Conservation (phyloP, 129 eudicot genomes). For the Flaveria robusta region DNA sequence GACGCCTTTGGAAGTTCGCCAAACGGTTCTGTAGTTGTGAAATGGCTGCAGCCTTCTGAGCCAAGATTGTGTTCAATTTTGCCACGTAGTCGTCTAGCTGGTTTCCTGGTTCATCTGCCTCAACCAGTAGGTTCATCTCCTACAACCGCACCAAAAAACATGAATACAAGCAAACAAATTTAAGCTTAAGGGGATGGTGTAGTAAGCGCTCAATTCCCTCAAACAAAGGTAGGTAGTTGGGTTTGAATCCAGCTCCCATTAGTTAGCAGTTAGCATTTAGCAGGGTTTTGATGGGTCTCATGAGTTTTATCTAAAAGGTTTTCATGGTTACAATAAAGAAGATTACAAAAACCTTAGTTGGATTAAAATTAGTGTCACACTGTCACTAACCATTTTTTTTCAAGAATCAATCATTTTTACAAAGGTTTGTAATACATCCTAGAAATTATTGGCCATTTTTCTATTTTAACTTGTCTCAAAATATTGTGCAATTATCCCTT, state of each 20-base stretch:
- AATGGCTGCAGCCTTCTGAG: constrained; percentile 89
- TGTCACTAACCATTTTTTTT: too few species aligned
- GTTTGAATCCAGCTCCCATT: too few species aligned
- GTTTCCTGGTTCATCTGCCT: constrained; percentile 95
- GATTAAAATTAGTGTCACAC: too few species aligned
- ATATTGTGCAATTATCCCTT: background rate
- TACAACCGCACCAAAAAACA: constrained; percentile 27
- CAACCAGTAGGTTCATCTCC: constrained; percentile 95
- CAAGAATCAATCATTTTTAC: background rate
- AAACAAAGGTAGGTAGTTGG: too few species aligned
- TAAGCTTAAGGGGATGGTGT: background rate
- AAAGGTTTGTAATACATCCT: background rate
- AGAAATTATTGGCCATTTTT: background rate
- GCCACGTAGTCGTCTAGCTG: constrained; percentile 79
- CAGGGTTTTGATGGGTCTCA: background rate
- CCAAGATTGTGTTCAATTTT: constrained; percentile 68
- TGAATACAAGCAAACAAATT: background rate
- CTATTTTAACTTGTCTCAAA: background rate
- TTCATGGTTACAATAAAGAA: too few species aligned
- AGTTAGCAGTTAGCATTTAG: too few species aligned
- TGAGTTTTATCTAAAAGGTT: too few species aligned
- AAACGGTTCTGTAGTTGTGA: constrained; percentile 73
- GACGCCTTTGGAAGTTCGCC: constrained; percentile 82
- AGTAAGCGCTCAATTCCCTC: too few species aligned
- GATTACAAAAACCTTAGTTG: too few species aligned